Evolutionary conservation across 176 grass and related monocot species (phyloP).

Genomic region (Guadua angustifolia): DNA sequence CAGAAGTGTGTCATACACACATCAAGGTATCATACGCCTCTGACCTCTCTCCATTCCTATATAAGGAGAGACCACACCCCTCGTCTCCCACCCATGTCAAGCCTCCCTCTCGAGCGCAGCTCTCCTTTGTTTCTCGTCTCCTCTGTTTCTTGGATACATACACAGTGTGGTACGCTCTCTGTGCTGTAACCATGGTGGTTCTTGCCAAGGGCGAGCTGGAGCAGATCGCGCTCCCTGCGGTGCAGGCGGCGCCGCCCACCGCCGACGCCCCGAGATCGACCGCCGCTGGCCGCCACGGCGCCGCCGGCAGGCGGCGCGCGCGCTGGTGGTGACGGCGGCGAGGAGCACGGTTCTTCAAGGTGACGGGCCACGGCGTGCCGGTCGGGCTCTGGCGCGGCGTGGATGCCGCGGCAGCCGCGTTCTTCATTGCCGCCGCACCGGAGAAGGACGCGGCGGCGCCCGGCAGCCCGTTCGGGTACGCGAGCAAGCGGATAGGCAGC

Average conservation of each 20-base stretch:
- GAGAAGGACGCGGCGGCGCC: conserved; percentile 64
- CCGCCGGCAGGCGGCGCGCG: background rate
- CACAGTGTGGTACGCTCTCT: background rate
- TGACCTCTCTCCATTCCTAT: conserved; percentile 30
- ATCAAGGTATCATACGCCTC: background rate
- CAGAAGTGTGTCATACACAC: background rate
- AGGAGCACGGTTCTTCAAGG: conserved; percentile 95
- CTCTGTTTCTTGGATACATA: conserved; percentile 21
- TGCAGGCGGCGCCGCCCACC: conserved; percentile 42
- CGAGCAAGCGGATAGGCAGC: conserved; percentile 71
- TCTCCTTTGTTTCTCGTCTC: background rate
- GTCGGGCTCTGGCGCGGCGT: conserved; percentile 59
- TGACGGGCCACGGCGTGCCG: conserved; percentile 68
- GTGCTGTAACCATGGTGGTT: conserved; percentile 57
- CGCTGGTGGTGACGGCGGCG: conserved; percentile 59
- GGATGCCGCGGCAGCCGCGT: conserved; percentile 54
- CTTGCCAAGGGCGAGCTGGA: conserved; percentile 61
- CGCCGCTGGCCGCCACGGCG: too few relatives aligned
- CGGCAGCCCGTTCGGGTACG: conserved; percentile 58
- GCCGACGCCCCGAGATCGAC: too few relatives aligned
- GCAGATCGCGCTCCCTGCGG: conserved; percentile 65
- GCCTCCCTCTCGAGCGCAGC: background rate
- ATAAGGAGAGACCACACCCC: conserved; percentile 28
- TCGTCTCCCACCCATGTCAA: conserved; percentile 10
- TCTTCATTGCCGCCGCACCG: conserved; percentile 58